Conservation (phyloP, 2,329 filamentous ascomycete species). For the Pestalotiopsis sp. region DNA sequence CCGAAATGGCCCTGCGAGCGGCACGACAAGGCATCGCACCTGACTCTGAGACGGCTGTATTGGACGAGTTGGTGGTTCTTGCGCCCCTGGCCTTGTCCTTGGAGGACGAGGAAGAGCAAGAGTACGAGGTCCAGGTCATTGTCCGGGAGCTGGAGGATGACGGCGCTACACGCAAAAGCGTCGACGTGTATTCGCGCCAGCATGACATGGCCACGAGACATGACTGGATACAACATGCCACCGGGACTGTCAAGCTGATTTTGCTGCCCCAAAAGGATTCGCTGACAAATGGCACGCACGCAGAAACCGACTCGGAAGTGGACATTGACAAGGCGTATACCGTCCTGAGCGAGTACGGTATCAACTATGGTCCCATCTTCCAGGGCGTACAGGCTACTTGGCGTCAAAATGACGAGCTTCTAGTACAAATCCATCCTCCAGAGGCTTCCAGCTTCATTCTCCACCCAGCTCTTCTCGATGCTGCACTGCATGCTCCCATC, state of each 20-base stretch:
- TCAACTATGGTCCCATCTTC: constrained; percentile 9
- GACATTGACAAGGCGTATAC: constrained; percentile 1
- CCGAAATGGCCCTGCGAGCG: constrained; percentile 7
- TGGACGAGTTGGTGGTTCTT: constrained; percentile 6
- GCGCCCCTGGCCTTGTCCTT: constrained; percentile 3
- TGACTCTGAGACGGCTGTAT: not conserved
- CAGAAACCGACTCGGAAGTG: not conserved
- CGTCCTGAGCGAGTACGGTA: not conserved
- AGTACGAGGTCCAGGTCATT: constrained; percentile 4
- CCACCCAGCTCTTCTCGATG: constrained; percentile 9
- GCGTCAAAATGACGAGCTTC: constrained; percentile 3
- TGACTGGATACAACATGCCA: constrained; percentile 13
- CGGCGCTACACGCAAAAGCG: not conserved
- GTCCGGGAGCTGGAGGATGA: constrained; percentile 1
- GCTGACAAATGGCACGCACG: constrained; percentile 7
- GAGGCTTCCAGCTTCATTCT: not conserved
- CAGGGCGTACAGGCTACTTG: constrained; percentile 3
- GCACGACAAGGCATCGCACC: not conserved
- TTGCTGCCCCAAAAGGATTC: not conserved
- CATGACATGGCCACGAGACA: not conserved
- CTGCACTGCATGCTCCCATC: constrained; percentile 9
- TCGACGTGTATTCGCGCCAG: constrained; percentile 3
- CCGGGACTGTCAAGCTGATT: constrained; percentile 5
- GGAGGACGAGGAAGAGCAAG: constrained; percentile 4
- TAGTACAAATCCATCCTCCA: constrained; percentile 2